Percentiles rank a stretch among this genome's conserved stretches.
These are phyloP conservation scores for Phlebopus sp. DNA, from an alignment of 1,284 basidiomycete genomes.

Conservation along the genomic window DNA sequence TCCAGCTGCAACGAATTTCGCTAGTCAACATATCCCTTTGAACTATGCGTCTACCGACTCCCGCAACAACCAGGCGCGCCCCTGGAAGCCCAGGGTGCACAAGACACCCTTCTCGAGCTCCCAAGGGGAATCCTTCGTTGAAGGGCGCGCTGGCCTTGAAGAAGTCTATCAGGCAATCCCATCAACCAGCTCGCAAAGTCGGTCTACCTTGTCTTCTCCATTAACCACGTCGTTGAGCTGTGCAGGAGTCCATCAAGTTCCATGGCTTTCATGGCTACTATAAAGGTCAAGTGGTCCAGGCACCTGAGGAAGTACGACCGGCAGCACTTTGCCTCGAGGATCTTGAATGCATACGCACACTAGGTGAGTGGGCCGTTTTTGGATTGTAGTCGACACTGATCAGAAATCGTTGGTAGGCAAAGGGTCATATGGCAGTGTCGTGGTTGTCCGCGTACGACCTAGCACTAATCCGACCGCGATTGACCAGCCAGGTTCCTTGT, in stretches of 20 bases:
- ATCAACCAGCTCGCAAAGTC: not conserved
- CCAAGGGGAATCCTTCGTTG: not conserved
- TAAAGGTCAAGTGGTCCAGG: conserved; percentile 7
- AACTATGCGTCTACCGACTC: conserved; percentile 17
- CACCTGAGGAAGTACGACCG: conserved; percentile 27
- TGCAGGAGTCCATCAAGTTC: conserved; percentile 12
- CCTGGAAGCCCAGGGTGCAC: conserved; percentile 5
- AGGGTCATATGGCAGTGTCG: conserved; percentile 40
- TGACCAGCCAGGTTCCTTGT: conserved; percentile 30
- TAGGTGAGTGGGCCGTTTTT: conserved; percentile 30
- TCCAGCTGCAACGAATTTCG: not conserved
- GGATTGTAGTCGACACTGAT: not conserved
- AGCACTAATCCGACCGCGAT: conserved; percentile 22
- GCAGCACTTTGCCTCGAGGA: conserved; percentile 34
- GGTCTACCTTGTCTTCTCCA: not conserved
- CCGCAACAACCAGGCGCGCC: conserved; percentile 5
- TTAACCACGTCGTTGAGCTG: not conserved
- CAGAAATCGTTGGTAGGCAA: conserved; percentile 28
- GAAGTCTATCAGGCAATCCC: not conserved
- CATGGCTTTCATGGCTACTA: conserved; percentile 12
- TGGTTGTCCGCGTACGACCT: conserved; percentile 36
- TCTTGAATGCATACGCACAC: conserved; percentile 38
- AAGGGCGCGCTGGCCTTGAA: conserved; percentile 5
- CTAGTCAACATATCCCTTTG: too few species aligned
- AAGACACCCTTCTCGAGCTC: conserved; percentile 9